A percentile compares a stretch with the other conserved stretches of the same genome.
phyloP scores from a whole-genome alignment of 441 rosid genomes.

The Flueggea neowawraea region DNA sequence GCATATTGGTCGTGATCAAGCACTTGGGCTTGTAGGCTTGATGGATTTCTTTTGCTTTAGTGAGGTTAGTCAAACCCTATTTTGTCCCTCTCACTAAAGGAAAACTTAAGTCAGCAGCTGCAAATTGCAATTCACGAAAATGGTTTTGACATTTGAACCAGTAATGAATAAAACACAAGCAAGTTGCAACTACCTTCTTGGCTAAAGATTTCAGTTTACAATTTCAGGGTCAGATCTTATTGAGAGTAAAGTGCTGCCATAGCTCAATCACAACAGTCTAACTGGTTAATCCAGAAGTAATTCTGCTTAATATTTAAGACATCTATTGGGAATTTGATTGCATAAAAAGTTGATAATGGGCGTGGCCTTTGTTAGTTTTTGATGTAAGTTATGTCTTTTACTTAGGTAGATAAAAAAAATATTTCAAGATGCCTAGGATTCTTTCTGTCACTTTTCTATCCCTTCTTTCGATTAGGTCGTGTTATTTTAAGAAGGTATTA shows the following conservation, averaged over 20 bases:
- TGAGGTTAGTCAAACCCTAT: conserved; percentile 52
- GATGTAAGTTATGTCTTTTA: no score
- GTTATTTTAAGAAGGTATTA: no score
- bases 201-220: neutral
- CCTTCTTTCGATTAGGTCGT: no score
- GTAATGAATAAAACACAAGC: neutral
- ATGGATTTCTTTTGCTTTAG: conserved; percentile 99
- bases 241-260: neutral
- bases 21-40: conserved; percentile 81
- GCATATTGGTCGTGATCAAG: conserved; percentile 93
- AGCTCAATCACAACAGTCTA: neutral
- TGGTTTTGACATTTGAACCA: neutral
- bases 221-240: neutral
- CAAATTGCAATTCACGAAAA: neutral
- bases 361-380: no score
- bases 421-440: no score
- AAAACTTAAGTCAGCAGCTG: neutral
- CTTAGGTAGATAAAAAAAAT: no score
- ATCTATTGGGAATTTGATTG: no score
- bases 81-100: neutral
- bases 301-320: neutral
- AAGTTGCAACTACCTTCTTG: neutral
- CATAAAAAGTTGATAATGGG: no score
- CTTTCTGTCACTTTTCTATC: no score
- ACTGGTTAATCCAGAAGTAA: neutral